These are phyloP conservation scores for Phytopythium chamaehyphon DNA, from an alignment of 352 stramenopile genomes.

Conservation along the genomic window DNA sequence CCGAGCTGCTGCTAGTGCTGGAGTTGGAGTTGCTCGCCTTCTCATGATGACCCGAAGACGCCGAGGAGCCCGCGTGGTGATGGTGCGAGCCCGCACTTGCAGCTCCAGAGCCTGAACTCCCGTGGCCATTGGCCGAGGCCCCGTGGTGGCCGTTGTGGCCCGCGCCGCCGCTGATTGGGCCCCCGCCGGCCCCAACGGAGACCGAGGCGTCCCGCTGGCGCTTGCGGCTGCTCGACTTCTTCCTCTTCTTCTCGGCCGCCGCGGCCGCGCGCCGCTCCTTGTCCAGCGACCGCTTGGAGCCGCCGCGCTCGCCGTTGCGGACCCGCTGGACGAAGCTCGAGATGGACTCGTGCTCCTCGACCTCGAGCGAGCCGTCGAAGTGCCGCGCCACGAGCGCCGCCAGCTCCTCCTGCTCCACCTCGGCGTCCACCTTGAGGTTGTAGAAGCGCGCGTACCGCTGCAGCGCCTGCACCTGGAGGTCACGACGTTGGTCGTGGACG, in stretches of 20 bases:
- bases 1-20: background rate
- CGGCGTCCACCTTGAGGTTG: slow-evolving; percentile 57
- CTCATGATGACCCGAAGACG: background rate
- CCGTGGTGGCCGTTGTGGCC: slow-evolving; percentile 18
- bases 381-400: slow-evolving; percentile 75
- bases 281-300: slow-evolving; percentile 43
- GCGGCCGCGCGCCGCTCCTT: slow-evolving; percentile 52
- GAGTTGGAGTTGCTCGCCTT: too few relatives aligned
- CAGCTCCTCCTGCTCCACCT: slow-evolving; percentile 64
- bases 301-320: slow-evolving; percentile 72
- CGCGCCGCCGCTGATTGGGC: slow-evolving; percentile 10
- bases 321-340: slow-evolving; percentile 81
- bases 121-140: slow-evolving; percentile 15
- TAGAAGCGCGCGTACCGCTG: slow-evolving; percentile 82
- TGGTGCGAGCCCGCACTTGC: background rate
- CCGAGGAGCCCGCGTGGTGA: slow-evolving; percentile 1
- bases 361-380: slow-evolving; percentile 74
- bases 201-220: slow-evolving; percentile 54
- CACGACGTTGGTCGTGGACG: background rate
- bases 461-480: slow-evolving; percentile 56
- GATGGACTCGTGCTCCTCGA: slow-evolving; percentile 86
- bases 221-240: slow-evolving; percentile 73
- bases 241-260: slow-evolving; percentile 55
- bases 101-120: background rate
- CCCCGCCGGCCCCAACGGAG: slow-evolving; percentile 15